Conservation (phyloP, 2,329 filamentous ascomycete genomes). For the Parastagonospora nodorum region DNA sequence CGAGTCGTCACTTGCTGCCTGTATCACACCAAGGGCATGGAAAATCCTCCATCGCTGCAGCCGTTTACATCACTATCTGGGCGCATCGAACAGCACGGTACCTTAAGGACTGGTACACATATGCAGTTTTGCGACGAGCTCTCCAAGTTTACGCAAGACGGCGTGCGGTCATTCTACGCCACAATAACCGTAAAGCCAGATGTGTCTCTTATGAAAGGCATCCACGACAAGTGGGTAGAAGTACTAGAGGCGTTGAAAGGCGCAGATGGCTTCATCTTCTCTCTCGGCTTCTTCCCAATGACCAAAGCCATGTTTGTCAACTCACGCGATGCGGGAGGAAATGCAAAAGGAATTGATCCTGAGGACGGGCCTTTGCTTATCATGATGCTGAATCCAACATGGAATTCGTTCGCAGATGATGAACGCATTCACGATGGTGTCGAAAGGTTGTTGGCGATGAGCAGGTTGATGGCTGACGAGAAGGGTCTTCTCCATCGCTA, state of each 20-base stretch:
- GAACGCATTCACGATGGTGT: conserved; percentile 3
- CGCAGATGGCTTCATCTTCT: conserved; percentile 6
- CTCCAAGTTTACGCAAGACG: background rate
- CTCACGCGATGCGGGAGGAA: conserved; percentile 3
- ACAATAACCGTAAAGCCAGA: background rate
- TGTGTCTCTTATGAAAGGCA: background rate
- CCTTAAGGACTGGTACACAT: conserved; percentile 1
- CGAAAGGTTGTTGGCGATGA: conserved; percentile 2
- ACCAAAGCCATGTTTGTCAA: conserved; percentile 6
- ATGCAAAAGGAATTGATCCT: conserved; percentile 8
- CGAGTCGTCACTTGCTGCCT: conserved; percentile 2
- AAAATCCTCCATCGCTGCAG: background rate
- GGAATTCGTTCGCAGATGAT: conserved; percentile 2
- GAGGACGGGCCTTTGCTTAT: conserved; percentile 7
- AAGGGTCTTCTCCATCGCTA: conserved; percentile 7
- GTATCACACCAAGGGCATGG: conserved; percentile 2
- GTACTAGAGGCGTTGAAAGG: background rate
- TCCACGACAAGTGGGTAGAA: conserved; percentile 2
- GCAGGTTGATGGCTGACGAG: conserved; percentile 26
- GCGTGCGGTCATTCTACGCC: background rate
- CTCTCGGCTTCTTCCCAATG: conserved; percentile 8
- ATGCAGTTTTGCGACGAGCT: conserved; percentile 6
- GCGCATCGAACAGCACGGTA: conserved; percentile 1
- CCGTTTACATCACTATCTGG: background rate
- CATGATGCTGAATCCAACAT: conserved; percentile 8